phyloP scores from a whole-genome alignment of 2,329 filamentous ascomycete genomes.

The Mollisiaceae sp. region DNA sequence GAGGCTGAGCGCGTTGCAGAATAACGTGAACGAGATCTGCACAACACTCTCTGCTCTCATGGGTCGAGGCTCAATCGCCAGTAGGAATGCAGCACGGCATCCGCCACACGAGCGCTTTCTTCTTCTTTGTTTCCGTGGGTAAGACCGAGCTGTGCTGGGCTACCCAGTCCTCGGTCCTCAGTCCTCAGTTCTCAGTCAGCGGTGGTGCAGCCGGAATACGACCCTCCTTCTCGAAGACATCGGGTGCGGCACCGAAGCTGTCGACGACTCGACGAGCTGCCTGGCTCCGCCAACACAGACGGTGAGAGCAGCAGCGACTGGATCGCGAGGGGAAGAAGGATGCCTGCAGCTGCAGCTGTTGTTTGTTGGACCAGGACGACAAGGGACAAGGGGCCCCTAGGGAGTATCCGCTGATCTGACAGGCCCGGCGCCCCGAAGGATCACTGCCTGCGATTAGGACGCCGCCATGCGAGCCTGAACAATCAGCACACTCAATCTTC shows the following conservation, averaged over 20 bases:
- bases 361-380: background rate
- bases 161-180: background rate
- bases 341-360: conserved; percentile 1
- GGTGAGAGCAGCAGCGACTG: conserved; percentile 8
- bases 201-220: conserved; percentile 13
- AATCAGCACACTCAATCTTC: background rate
- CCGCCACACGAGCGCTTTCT: conserved; percentile 2
- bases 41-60: conserved; percentile 4
- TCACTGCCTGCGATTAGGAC: background rate
- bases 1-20: conserved; percentile 22
- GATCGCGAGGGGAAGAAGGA: background rate
- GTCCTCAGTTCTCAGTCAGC: background rate
- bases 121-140: conserved; percentile 14
- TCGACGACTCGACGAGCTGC: background rate
- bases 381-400: background rate
- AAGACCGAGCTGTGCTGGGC: conserved; percentile 12
- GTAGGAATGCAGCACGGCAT: conserved; percentile 16
- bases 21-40: conserved; percentile 12
- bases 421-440: background rate
- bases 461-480: background rate
- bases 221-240: conserved; percentile 8
- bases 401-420: conserved; percentile 10
- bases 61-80: conserved; percentile 12
- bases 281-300: conserved; percentile 2
- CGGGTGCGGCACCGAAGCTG: background rate